Base-by-base conservation (phyloP, 1,139 yeast species). In the Entelexis paramagnoliae region DNA sequence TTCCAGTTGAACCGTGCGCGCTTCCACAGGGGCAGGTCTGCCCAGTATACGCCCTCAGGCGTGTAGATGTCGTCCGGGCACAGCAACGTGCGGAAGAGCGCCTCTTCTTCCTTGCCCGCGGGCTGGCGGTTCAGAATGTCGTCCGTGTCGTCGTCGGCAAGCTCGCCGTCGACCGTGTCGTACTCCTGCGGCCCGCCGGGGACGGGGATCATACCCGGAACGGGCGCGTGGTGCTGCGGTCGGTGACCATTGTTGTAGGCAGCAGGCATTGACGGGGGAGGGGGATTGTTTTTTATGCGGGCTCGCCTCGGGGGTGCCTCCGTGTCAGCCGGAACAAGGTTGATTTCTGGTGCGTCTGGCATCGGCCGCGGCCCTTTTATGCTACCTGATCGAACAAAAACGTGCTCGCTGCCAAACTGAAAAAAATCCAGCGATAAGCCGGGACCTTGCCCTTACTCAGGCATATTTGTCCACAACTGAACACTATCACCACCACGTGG, bases 1-100 rank as follows among this genome's bases (percentile, higher is more conserved):
- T 53, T 46, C 55, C 50, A 56, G 51, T 66, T 64, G 59, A 68
- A 67, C 38, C 50, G 34, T 30, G 58, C 46, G 20, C 63, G 62
- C 61, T 65, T 43, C 29, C 53, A 39, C n/a, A 62, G 45, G 11
- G 68, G 67, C 58, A 67, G 51, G 51, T 68, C 71, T 33, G 70
- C 71, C 71, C 71, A 68, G 62, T 68, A 68, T n/a, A 52, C 57
- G 28, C 70, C 70, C 28, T 64, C 62, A 17, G 55, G 59, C 30
- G 58, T 58, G 58, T 65, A 67, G 19, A 65, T 56, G 45, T 67
- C 70, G 24, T 54, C 58, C 7, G 70, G 70, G 48, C 63, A 65
- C 32, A 67, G 56, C 22, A 67, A 52, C 51, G 63, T 58, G 44
- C 60, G 59, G 60, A 67, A 66, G 35, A 65, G 64, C 30, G 63